These are phyloP conservation scores for Stipa capillata DNA, from an alignment of 176 grass and related monocot genomes.

Conservation along the genomic window DNA sequence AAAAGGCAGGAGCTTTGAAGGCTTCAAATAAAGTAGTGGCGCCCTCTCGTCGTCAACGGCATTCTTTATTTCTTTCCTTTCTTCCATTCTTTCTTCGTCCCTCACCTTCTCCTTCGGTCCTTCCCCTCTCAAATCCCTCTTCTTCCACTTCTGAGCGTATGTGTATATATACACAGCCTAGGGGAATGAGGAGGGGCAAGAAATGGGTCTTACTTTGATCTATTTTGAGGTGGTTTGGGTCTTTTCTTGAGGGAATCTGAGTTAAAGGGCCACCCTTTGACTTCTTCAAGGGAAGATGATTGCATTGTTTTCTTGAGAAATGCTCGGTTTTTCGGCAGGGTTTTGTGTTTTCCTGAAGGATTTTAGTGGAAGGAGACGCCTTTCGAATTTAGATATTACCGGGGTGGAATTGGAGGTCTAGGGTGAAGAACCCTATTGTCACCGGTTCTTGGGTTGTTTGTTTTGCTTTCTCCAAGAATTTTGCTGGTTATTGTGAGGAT, in stretches of 20 bases:
- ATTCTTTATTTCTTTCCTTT: background rate
- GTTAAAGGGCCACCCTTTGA: background rate
- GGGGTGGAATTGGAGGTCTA: background rate
- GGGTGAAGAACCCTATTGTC: background rate
- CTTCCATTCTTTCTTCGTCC: background rate
- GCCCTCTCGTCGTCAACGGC: conserved; percentile 14
- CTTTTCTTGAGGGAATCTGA: background rate
- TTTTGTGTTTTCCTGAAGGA: background rate
- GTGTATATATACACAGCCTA: background rate
- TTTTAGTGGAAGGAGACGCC: background rate
- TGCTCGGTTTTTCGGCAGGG: background rate
- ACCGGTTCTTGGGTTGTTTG: background rate
- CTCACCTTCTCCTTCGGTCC: background rate
- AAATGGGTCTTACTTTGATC: background rate
- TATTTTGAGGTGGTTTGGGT: background rate
- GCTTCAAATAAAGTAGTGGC: conserved; percentile 11
- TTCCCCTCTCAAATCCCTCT: background rate
- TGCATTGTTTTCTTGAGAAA: background rate
- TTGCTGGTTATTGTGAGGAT: background rate
- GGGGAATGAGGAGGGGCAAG: background rate
- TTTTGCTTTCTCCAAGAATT: background rate
- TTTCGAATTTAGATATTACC: background rate
- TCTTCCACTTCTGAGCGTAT: background rate
- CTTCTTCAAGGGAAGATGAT: background rate
- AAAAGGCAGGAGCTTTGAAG: background rate